These are phyloP conservation scores for Chrysosporium keratinophilum DNA, from an alignment of 2,329 filamentous ascomycete species.

Conservation along the genomic window DNA sequence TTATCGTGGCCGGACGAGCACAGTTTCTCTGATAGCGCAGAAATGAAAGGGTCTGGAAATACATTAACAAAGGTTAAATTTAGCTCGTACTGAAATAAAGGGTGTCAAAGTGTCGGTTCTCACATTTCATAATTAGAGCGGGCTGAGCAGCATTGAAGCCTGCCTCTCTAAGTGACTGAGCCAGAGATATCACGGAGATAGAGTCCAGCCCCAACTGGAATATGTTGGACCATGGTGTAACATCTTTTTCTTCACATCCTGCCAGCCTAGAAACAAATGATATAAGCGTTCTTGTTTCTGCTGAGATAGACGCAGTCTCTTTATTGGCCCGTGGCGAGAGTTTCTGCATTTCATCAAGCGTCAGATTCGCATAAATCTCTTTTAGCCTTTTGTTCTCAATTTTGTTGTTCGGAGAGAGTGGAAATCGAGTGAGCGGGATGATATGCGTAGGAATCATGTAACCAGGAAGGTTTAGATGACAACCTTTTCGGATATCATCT, in stretches of 20 bases:
- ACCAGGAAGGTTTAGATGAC: slow-evolving; percentile 57
- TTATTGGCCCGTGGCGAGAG: slow-evolving; percentile 34
- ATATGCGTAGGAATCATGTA: slow-evolving; percentile 92
- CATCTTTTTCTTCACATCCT: slow-evolving; percentile 33
- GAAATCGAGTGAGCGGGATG: slow-evolving; percentile 59
- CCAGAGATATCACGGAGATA: slow-evolving; percentile 65
- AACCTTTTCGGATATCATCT: slow-evolving; percentile 47
- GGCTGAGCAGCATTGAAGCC: slow-evolving; percentile 54
- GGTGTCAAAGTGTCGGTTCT: slow-evolving; percentile 24
- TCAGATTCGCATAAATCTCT: slow-evolving; percentile 53
- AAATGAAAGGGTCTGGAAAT: slow-evolving; percentile 28
- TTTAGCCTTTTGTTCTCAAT: slow-evolving; percentile 63
- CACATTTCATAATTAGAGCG: slow-evolving; percentile 56
- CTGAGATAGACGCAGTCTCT: slow-evolving; percentile 23
- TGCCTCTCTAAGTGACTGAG: slow-evolving; percentile 50
- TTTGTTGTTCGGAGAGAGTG: slow-evolving; percentile 83
- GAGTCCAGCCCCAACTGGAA: slow-evolving; percentile 86
- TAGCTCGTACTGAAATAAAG: slow-evolving; percentile 32
- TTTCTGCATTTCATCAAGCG: slow-evolving; percentile 51
- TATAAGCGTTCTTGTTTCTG: slow-evolving; percentile 42
- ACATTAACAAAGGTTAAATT: slow-evolving; percentile 33
- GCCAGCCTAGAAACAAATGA: slow-evolving; percentile 47
- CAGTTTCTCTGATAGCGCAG: slow-evolving; percentile 29
- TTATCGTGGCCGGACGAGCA: slow-evolving; percentile 6
- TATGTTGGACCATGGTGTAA: slow-evolving; percentile 54